These are phyloP conservation scores for Paecilomyces formosus DNA, from an alignment of 2,329 filamentous ascomycete species.

Conservation along the genomic window DNA sequence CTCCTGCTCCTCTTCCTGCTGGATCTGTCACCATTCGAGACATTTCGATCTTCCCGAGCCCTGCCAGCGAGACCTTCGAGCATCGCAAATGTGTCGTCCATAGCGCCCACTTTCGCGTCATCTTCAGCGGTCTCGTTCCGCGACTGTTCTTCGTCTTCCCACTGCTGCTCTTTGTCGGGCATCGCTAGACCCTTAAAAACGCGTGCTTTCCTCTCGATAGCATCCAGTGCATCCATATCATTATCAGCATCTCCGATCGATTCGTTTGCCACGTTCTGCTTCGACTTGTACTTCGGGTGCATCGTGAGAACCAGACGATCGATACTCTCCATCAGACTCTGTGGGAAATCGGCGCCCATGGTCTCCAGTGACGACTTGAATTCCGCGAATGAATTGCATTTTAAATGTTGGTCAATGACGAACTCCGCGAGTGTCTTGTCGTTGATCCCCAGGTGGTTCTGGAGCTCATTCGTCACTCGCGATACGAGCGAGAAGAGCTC, in stretches of 20 bases:
- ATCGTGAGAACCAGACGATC: slow-evolving; percentile 82
- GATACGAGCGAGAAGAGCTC: slow-evolving; percentile 91
- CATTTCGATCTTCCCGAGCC: slow-evolving; percentile 33
- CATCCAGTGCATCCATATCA: slow-evolving; percentile 34
- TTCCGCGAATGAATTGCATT: slow-evolving; percentile 60
- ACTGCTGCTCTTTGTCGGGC: slow-evolving; percentile 63
- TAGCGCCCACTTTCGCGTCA: slow-evolving; percentile 52
- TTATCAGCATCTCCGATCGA: slow-evolving; percentile 34
- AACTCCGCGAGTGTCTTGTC: slow-evolving; percentile 97
- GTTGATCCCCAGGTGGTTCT: slow-evolving; percentile 85
- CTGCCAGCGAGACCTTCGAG: slow-evolving; percentile 78
- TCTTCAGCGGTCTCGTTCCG: slow-evolving; percentile 24
- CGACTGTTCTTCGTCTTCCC: slow-evolving; percentile 43
- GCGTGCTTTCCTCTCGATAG: slow-evolving; percentile 64
- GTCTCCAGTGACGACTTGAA: slow-evolving; percentile 70
- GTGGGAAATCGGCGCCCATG: slow-evolving; percentile 76
- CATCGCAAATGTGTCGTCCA: slow-evolving; percentile 89
- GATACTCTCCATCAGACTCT: slow-evolving; percentile 81
- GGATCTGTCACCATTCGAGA: slow-evolving; percentile 26
- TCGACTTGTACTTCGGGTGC: slow-evolving; percentile 78
- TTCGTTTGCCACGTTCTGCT: slow-evolving; percentile 27
- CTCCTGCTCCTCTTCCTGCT: slow-evolving; percentile 50
- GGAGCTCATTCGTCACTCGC: slow-evolving; percentile 86
- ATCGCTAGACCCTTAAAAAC: slow-evolving; percentile 88
- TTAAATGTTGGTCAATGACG: slow-evolving; percentile 79